Base-by-base conservation (phyloP, 2,329 filamentous ascomycete genomes). In the Diaporthe amygdali region DNA sequence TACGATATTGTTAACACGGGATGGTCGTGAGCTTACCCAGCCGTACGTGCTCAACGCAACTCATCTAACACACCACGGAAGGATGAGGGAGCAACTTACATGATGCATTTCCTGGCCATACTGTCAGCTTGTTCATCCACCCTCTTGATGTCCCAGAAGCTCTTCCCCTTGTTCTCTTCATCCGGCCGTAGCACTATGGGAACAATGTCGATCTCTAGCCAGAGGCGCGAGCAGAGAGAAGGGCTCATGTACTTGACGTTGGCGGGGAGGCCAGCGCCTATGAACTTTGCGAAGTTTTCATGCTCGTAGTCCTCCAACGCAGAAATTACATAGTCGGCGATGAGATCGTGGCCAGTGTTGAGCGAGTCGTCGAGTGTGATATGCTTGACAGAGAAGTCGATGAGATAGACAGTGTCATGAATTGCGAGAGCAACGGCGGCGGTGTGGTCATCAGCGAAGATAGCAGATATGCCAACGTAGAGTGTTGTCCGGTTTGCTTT, bases 111-210 rank as follows among this genome's bases (percentile, higher is more conserved):
- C 73, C 94, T 87, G 2, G 91, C 92, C 88, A 95, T 93, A 0
- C 92, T 93, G 78, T 96, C 94, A 1, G 94, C 93, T 79, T 95
- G 91, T 78, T 96, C 94, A 76, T 95, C 94, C 5, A 95, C 86
- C n/a, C 86, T 83, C 77, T 90, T 89, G 41, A 82, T 79, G 55
- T 86, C 73, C 75, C 75, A 76, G 59, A 75, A 76, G 55, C 72
- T 72, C 25, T 77, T 81, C 59, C 79, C 80, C 75, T 83, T 82
- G 73, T 80, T 77, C 51, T 84, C 82, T 15, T 85, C 80, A 68
- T 86, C 84, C 6, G 85, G 84, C 12, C 82, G 83, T 73, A 94
- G 85, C 4, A 92, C 87, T 49, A 96, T 85, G 1, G 93, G 92
- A 3, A 96, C 88, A 70, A 95, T 90, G 77, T 96, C 94, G 44